Evolutionary conservation across 805 yeast species (phyloP).

Genomic region (Clavispora phyllophila): DNA sequence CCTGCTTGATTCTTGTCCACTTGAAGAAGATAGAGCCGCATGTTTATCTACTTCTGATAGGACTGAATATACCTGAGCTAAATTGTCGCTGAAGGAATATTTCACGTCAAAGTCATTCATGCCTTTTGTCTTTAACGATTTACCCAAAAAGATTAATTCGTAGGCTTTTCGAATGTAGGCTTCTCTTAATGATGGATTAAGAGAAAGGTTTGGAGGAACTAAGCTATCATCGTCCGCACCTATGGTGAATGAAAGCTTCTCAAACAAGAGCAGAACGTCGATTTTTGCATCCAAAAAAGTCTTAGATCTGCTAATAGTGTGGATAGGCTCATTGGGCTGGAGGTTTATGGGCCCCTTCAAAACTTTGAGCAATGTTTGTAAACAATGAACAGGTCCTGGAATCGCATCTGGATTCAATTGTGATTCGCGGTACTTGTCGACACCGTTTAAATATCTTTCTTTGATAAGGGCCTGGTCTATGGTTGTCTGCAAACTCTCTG

Average conservation of each 20-base stretch:
- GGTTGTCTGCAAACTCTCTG: constrained; percentile 40
- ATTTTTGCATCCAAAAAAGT: constrained; percentile 52
- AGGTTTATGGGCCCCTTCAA: constrained; percentile 61
- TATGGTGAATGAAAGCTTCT: constrained; percentile 41
- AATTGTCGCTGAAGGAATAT: constrained; percentile 30
- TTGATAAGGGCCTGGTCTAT: constrained; percentile 48
- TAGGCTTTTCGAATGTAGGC: constrained; percentile 48
- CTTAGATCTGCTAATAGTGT: constrained; percentile 51
- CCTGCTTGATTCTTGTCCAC: constrained; percentile 19
- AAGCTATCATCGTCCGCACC: constrained; percentile 27
- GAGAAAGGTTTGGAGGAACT: constrained; percentile 44
- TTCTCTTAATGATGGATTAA: constrained; percentile 34
- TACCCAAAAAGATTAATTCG: constrained; percentile 44
- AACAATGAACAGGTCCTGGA: constrained; percentile 57
- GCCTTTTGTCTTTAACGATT: constrained; percentile 5
- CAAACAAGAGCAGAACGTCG: constrained; percentile 46
- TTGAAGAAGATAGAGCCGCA: constrained; percentile 20
- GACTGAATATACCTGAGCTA: constrained; percentile 26
- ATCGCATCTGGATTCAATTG: constrained; percentile 23
- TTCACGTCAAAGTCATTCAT: constrained; percentile 14
- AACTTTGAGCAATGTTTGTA: constrained; percentile 56
- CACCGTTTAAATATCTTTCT: constrained; percentile 42
- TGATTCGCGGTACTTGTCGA: constrained; percentile 21
- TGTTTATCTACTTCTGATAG: constrained; percentile 37
- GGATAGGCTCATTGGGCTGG: constrained; percentile 39